phyloP scores from a whole-genome alignment of 108 stramenopile genomes.

The Pseudonitzschia delicatissima region DNA sequence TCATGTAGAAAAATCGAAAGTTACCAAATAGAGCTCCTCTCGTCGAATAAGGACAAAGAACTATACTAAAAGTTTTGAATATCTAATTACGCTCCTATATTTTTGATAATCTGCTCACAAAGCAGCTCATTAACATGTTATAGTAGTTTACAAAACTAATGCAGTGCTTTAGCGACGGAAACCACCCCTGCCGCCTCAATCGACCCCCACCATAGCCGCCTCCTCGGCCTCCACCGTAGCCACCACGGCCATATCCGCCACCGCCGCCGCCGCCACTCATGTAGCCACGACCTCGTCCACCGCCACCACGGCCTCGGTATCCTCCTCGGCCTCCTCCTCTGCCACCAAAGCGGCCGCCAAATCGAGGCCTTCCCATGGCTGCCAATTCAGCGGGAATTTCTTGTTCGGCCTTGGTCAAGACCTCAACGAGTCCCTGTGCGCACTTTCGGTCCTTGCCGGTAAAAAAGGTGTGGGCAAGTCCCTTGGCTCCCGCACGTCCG shows the following conservation, averaged over 20 bases:
- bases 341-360: conserved; percentile 53
- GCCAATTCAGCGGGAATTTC: conserved; percentile 75
- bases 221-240: conserved; percentile 34
- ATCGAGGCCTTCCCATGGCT: conserved; percentile 69
- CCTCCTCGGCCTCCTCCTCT: conserved; percentile 48
- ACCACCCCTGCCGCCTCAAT: conserved; percentile 24
- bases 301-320: conserved; percentile 42
- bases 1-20: too few species aligned
- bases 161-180: neutral
- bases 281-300: conserved; percentile 60
- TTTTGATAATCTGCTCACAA: too few species aligned
- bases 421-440: conserved; percentile 81
- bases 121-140: too few species aligned
- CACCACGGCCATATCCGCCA: conserved; percentile 34
- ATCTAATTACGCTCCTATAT: too few species aligned
- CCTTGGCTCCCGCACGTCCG: conserved; percentile 94
- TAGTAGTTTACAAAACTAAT: too few species aligned
- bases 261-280: conserved; percentile 51
- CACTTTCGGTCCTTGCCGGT: conserved; percentile 78
- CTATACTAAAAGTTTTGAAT: too few species aligned
- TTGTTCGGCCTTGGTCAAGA: conserved; percentile 80
- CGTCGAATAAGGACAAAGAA: too few species aligned
- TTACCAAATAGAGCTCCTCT: too few species aligned
- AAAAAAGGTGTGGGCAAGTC: conserved; percentile 88
- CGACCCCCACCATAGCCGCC: conserved; percentile 17